Base-by-base conservation (phyloP, 805 yeast genomes). In the Suhomyces faveliae region DNA sequence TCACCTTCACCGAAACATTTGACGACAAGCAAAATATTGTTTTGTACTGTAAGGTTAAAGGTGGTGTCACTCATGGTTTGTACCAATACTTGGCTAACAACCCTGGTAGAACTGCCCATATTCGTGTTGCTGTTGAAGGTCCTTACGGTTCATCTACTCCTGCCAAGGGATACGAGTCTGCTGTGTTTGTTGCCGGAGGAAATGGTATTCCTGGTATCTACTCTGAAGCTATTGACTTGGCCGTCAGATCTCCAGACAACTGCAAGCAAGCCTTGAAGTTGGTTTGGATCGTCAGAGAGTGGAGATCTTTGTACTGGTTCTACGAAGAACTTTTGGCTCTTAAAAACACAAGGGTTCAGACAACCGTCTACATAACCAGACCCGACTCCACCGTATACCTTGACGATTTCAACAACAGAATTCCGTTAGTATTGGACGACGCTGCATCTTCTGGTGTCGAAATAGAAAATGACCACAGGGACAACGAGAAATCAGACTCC, bases 131-230 rank as follows among this genome's bases (percentile, higher is more conserved):
- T 8, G 60, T 71, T 10, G 92, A 86, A 59, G 92, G 92, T 1
- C 90, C 91, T 1, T 86, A 87, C 58, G 88, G 92, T 2, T 70
- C 72, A 35, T 52, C 76, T 2, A 60, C 78, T 4, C 78, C 83
- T 2, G 66, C 80, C 12, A 65, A 69, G 21, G 66, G 70, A 39
- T 84, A 76, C 55, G 77, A 80, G 42, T 75, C 78, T 48, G 77
- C 83, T 5, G 71, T 84, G 5, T 73, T 84, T 39, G 51, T 86
- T 20, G 85, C 91, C 6, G 91, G 89, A 42, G 92, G 94, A 24
- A 81, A 81, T 46, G 94, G 94, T 46, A 71, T 87, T 44, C 83
- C 92, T 0, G 87, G 83, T 19, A 65, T 75, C 20, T 63, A 67
- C 41, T 70, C 73, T 15, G 76, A 74, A 53, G 74, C 72, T 39